Evolutionary conservation across 306 rosid genomes (phyloP).

Genomic region (Medicago lupulina): DNA sequence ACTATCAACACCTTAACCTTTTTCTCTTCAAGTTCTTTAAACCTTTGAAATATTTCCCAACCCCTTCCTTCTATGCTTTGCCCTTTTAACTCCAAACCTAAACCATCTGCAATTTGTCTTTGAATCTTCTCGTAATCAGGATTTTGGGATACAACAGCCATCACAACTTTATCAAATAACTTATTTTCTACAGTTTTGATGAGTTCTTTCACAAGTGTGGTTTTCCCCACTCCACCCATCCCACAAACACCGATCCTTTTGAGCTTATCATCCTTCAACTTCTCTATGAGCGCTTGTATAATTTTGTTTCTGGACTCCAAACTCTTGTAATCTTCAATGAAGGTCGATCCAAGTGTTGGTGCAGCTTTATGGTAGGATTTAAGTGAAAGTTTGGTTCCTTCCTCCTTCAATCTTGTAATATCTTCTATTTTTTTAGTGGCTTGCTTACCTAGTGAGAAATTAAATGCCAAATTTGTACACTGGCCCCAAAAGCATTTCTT

Average conservation of each 20-base stretch:
- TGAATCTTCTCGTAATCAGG: not conserved
- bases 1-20: not conserved
- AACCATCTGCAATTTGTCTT: not conserved
- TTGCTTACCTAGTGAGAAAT: slow-evolving; percentile 13
- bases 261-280: not conserved
- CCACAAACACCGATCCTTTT: not conserved
- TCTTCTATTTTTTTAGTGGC: not conserved
- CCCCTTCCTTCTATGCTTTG: not conserved
- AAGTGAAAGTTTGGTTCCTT: not conserved
- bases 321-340: not conserved
- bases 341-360: not conserved
- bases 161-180: not conserved
- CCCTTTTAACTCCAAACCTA: not conserved
- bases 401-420: not conserved
- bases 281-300: not conserved
- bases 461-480: not conserved
- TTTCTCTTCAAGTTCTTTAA: not conserved
- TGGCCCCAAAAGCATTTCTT: not conserved
- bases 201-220: not conserved
- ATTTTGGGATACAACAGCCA: not conserved
- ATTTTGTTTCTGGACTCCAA: not conserved
- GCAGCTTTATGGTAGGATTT: not conserved
- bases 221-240: too few relatives aligned
- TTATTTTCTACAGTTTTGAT: not conserved
- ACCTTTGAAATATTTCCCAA: not conserved